A percentile compares a stretch with the other conserved stretches of the same genome.
phyloP scores from a whole-genome alignment of 805 yeast genomes.

The Candida gorgasii region DNA sequence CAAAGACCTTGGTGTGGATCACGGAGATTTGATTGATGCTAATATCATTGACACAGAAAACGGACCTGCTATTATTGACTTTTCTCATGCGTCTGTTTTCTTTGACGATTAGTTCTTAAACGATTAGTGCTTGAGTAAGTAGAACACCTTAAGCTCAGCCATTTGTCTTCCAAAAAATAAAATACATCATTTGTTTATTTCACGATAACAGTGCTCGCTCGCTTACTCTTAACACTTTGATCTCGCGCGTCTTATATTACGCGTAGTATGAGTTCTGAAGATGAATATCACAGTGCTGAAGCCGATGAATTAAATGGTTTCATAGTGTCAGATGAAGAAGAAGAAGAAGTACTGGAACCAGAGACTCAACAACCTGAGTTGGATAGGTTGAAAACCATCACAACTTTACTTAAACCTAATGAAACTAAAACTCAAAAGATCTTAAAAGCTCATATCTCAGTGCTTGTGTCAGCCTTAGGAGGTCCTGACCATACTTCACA shows the following conservation, averaged over 20 bases:
- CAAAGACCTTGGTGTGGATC: too few relatives aligned
- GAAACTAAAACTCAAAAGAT: slow-evolving; percentile 40
- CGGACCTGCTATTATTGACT: too few relatives aligned
- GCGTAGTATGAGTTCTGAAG: slow-evolving; percentile 10
- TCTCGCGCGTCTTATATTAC: neutral
- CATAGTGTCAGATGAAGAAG: slow-evolving; percentile 23
- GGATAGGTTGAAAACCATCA: slow-evolving; percentile 26
- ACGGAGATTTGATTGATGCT: too few relatives aligned
- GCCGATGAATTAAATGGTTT: slow-evolving; percentile 35
- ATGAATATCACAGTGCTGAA: slow-evolving; percentile 7
- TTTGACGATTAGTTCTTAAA: too few relatives aligned
- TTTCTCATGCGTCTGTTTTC: too few relatives aligned
- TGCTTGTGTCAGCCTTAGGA: slow-evolving; percentile 86
- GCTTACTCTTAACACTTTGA: too few relatives aligned
- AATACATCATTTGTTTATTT: too few relatives aligned
- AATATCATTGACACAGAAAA: too few relatives aligned
- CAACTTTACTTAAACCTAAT: slow-evolving; percentile 29
- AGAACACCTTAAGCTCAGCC: too few relatives aligned
- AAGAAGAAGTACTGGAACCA: slow-evolving; percentile 1
- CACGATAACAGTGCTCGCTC: neutral
- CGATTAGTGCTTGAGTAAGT: too few relatives aligned
- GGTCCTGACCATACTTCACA: slow-evolving; percentile 71
- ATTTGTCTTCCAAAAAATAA: too few relatives aligned
- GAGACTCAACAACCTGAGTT: slow-evolving; percentile 17
- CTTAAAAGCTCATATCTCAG: slow-evolving; percentile 71